Evolutionary conservation across 768 basidiomycete genomes (phyloP), one percentile per base, ranked within the genome.

Genomic region (Macrolepiota fuliginosa): DNA sequence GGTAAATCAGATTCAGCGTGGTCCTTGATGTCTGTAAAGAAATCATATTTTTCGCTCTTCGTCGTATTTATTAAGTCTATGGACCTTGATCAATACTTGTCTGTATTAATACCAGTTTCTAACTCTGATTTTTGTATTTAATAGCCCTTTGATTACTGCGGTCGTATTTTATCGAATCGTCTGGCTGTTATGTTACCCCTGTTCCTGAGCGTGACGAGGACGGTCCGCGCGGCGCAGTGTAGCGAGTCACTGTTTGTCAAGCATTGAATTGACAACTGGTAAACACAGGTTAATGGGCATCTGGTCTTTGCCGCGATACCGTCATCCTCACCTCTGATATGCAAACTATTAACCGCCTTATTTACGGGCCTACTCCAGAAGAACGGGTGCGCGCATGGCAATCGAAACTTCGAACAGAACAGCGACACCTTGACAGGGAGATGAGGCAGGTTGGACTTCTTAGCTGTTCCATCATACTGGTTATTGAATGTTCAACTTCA

Each of bases 351-450:
- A 96, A 94, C 72, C 87, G 94, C 45, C 95, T 96, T 72, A 76
- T 99, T 49, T 98, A 98, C 77, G 97, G 97, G 2, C 96, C 95
- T 17, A 94, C 96, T 0, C 90, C 96, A 24, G 95, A 98, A 74
- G 97, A 99, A 78, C 88, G 85, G 69, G 90, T 98, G 12, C 85
- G 90, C 54, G 83, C 84, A 75, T 99, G 97, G 97, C 95, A 98
- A 73, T 68, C 81, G 19, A 94, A 92, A 74, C 78, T 99, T 58
- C 89, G 92, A 56, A 74, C 83, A 60, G 93, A 98, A 73, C 82
- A 87, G 69, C 84, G 97, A 25, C 81, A 83, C 62, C 76, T 99
- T 61, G 97, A 99, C 65, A 81, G 94, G 75, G 97, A 98, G 80
- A 95, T 95, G 81, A 89, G 89, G 80, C 92, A 96, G 89, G 96